Evolutionary conservation across 108 stramenopile genomes (phyloP), one percentile per base, ranked within the genome.

Genomic region (Epipyxis sp.): DNA sequence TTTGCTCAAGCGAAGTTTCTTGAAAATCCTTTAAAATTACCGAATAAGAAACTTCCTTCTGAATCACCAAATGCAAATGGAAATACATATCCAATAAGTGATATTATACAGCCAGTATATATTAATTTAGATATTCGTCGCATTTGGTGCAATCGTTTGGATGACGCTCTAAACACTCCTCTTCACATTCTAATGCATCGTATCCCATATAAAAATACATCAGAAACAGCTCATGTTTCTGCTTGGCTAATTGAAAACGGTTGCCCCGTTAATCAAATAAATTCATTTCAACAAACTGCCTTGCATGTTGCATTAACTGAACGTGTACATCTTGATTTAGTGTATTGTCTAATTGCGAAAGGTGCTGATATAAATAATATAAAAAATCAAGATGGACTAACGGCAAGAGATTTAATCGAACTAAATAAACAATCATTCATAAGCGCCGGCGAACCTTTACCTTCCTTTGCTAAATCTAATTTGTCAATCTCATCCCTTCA

Each of bases 181-280:
- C 34, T 74, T 10, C 71, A 74, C 25, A 27, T 35, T 65, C 34
- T 65, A 37, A 32, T 25, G 34, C 3, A 25, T 37, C 10, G 61
- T 65, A 25, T 37, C 6, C 6, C 61, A 32, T 6, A 37, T 65
- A 50, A 20, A 13, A 50, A 20, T 50, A 20, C 46, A 50, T 20
- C 6, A 20, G 46, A 13, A 50, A 20, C 46, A 50, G 46, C 46
- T 13, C 46, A 50, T 6, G 46, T 50, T 13, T 13, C 46, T 6
- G 61, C 61, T 10, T 65, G 61, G 61, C 34, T 65, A 37, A 32
- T 65, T 32, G 61, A 65, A 32, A 13, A 13, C 34, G 61, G 61
- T 37, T 65, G 61, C 25, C 61, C 61, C 25, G 25, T 65, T 29
- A 65, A 65, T 37, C 20, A 6, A 6, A 16, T 32, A 65, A 65